A percentile compares a stretch with the other conserved stretches of the same genome.
Conservation (phyloP, 2,329 filamentous ascomycete species). For the Verticillium alfalfae region DNA sequence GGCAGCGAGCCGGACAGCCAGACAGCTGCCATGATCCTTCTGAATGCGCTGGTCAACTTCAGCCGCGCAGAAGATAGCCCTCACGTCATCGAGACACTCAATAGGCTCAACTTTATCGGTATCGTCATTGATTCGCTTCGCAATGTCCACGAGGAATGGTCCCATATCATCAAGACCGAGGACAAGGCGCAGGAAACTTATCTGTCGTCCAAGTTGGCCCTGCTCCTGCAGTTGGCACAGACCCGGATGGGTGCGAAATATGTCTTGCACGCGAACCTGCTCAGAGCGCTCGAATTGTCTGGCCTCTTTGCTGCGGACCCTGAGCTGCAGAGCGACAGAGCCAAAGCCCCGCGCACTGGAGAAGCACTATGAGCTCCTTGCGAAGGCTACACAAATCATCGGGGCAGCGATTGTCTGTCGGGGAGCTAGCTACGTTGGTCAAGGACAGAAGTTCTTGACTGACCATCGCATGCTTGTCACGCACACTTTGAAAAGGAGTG, state of each 20-base stretch:
- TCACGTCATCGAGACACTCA: slow-evolving; percentile 72
- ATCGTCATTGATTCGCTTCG: slow-evolving; percentile 86
- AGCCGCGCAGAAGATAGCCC: slow-evolving; percentile 66
- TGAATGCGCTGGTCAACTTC: slow-evolving; percentile 71
- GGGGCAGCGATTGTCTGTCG: slow-evolving; percentile 75
- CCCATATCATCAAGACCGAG: slow-evolving; percentile 43
- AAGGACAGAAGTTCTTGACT: slow-evolving; percentile 73
- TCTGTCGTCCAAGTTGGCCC: slow-evolving; percentile 67
- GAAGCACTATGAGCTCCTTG: slow-evolving; percentile 79
- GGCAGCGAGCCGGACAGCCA: slow-evolving; percentile 77
- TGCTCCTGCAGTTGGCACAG: slow-evolving; percentile 80
- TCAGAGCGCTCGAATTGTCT: slow-evolving; percentile 73
- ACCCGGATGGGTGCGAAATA: slow-evolving; percentile 78
- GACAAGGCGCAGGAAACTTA: slow-evolving; percentile 42
- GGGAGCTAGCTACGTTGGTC: slow-evolving; percentile 75
- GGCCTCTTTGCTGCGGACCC: slow-evolving; percentile 87
- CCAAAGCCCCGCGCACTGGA: slow-evolving; percentile 66
- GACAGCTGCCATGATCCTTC: slow-evolving; percentile 78
- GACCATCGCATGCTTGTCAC: slow-evolving; percentile 82
- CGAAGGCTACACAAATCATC: slow-evolving; percentile 75
- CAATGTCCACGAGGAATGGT: slow-evolving; percentile 68
- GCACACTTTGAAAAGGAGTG: slow-evolving; percentile 84
- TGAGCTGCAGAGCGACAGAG: slow-evolving; percentile 77
- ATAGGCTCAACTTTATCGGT: slow-evolving; percentile 83
- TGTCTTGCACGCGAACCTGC: slow-evolving; percentile 84